phyloP scores from a whole-genome alignment of 768 basidiomycete species.

The Termitomyces sp. region DNA sequence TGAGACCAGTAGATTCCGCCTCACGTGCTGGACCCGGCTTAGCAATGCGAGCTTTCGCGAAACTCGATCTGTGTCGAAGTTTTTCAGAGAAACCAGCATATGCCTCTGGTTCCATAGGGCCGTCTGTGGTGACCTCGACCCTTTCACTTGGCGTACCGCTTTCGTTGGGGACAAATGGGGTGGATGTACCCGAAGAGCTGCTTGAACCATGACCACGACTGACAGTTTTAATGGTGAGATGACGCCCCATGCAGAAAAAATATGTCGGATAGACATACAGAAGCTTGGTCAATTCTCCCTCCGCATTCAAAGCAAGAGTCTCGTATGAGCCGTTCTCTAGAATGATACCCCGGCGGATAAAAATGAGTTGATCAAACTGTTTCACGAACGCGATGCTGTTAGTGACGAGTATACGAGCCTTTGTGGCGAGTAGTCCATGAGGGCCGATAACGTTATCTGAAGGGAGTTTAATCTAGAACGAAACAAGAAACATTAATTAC shows the following conservation, averaged over 20 bases:
- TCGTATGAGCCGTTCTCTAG: constrained; percentile 68
- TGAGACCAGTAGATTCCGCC: constrained; percentile 38
- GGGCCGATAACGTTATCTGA: constrained; percentile 85
- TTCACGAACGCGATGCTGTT: constrained; percentile 82
- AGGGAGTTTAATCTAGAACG: background rate
- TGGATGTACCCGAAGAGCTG: constrained; percentile 42
- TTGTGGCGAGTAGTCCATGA: constrained; percentile 70
- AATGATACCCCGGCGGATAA: constrained; percentile 78
- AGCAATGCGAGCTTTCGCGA: constrained; percentile 48
- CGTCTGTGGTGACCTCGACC: constrained; percentile 15
- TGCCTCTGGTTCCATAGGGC: constrained; percentile 16
- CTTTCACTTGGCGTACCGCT: constrained; percentile 30
- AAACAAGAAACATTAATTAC: constrained; percentile 4
- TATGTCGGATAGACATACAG: constrained; percentile 40
- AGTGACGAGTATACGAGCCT: constrained; percentile 82
- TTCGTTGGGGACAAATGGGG: constrained; percentile 34
- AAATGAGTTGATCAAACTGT: constrained; percentile 69
- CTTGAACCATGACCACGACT: constrained; percentile 38
- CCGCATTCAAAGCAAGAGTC: constrained; percentile 49
- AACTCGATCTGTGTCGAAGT: constrained; percentile 49
- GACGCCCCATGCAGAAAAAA: background rate
- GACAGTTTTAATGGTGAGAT: background rate
- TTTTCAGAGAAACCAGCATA: constrained; percentile 46
- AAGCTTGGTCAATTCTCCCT: constrained; percentile 68
- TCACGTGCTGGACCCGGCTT: constrained; percentile 31